Evolutionary conservation across 352 stramenopile species (phyloP).

Genomic region (Pseudoperonospora humuli): DNA sequence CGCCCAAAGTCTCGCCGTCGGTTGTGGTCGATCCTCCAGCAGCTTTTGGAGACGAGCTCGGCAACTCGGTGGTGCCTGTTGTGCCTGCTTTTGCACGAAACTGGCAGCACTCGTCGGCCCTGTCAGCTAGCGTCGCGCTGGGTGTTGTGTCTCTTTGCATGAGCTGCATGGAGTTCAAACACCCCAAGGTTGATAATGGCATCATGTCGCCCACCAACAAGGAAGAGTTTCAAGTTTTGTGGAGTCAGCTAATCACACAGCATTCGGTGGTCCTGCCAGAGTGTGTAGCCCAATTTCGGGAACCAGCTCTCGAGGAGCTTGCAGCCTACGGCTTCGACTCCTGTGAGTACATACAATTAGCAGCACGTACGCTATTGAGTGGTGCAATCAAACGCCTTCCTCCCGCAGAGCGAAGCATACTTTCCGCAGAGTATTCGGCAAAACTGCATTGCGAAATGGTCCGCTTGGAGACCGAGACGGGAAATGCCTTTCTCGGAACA

Average conservation of each 20-base stretch:
- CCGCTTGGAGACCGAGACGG: conserved; percentile 57
- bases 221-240: conserved; percentile 79
- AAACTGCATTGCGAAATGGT: conserved; percentile 78
- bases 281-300: conserved; percentile 53
- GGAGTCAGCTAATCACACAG: conserved; percentile 82
- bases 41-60: background rate
- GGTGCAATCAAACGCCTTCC: conserved; percentile 71
- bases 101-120: conserved; percentile 67
- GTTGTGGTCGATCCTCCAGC: background rate
- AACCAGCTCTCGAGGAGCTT: conserved; percentile 65
- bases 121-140: conserved; percentile 59
- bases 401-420: conserved; percentile 26
- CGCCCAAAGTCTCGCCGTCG: conserved; percentile 1
- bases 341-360: conserved; percentile 70
- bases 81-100: conserved; percentile 40
- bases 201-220: conserved; percentile 39
- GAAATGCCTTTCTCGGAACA: conserved; percentile 21
- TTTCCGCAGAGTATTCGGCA: conserved; percentile 68
- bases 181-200: conserved; percentile 23
- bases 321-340: conserved; percentile 69
- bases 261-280: conserved; percentile 75
- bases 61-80: background rate
- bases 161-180: conserved; percentile 78
- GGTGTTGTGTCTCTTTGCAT: conserved; percentile 72
- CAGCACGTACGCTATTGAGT: conserved; percentile 57